Evolutionary conservation across 169 alveolate genomes (phyloP).

Genomic region (Amoebophrya sp.): DNA sequence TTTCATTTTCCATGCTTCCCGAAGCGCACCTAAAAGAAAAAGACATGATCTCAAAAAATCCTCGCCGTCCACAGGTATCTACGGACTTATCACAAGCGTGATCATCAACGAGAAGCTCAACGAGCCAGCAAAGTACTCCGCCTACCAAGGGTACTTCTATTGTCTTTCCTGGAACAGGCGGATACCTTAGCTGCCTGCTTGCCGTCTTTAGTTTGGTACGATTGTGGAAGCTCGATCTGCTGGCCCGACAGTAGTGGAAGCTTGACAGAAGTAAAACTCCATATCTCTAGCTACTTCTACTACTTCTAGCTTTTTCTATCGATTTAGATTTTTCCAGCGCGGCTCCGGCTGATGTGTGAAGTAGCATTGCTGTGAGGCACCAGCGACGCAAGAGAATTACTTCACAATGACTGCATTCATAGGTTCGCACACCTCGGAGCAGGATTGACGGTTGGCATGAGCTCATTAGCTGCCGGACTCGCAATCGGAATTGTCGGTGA

Average conservation of each 20-base stretch:
- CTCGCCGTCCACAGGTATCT: no score
- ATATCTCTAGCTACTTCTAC: not conserved
- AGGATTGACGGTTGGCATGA: slow-evolving; percentile 14
- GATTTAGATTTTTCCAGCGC: not conserved
- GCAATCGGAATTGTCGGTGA: slow-evolving; percentile 96
- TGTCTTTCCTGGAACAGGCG: no score
- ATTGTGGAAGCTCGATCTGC: no score
- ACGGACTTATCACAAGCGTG: slow-evolving; percentile 80
- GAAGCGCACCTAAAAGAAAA: no score
- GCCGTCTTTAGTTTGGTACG: no score
- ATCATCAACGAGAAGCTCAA: not conserved
- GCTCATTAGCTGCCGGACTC: slow-evolving; percentile 78
- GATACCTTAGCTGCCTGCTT: no score
- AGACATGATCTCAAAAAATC: no score
- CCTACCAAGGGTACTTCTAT: not conserved
- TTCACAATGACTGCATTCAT: slow-evolving; percentile 49
- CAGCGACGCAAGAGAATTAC: slow-evolving; percentile 31
- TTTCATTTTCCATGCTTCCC: no score
- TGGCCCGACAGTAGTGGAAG: no score
- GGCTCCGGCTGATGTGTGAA: not conserved
- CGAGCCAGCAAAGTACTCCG: not conserved
- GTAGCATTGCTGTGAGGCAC: not conserved
- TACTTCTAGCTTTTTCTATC: not conserved
- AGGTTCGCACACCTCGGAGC: slow-evolving; percentile 80
- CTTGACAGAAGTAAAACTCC: no score